Conservation (phyloP, 176 grass and related monocot genomes). For the Cenchrus americanus region DNA sequence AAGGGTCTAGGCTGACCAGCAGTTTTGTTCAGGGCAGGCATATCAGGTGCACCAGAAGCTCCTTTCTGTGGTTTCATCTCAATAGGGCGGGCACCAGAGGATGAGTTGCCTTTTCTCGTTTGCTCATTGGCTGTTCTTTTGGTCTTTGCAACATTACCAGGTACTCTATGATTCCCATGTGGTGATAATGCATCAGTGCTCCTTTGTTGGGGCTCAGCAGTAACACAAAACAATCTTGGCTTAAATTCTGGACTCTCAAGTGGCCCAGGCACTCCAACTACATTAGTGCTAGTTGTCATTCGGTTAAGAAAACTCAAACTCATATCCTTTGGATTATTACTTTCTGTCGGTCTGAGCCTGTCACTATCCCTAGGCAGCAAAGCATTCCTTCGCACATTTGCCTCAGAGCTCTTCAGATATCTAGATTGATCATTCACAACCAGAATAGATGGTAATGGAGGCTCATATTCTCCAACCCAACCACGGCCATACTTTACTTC, state of each 20-base stretch:
- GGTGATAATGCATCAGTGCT: conserved; percentile 40
- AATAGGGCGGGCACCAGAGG: conserved; percentile 40
- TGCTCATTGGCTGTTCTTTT: conserved; percentile 49
- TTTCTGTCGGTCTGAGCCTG: conserved; percentile 45
- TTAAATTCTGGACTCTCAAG: conserved; percentile 59
- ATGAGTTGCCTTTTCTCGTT: conserved; percentile 47
- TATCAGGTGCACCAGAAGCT: conserved; percentile 36
- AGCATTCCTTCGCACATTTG: conserved; percentile 45
- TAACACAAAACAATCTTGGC: conserved; percentile 58
- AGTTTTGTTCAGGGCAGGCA: conserved; percentile 45
- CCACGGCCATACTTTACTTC: conserved; percentile 88
- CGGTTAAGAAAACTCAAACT: conserved; percentile 46
- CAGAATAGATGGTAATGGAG: conserved; percentile 62
- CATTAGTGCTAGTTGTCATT: conserved; percentile 32
- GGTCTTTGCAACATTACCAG: conserved; percentile 50
- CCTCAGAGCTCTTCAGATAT: conserved; percentile 37
- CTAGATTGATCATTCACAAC: conserved; percentile 51
- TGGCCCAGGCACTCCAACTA: conserved; percentile 58
- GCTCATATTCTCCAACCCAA: conserved; percentile 92
- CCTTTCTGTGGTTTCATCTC: conserved; percentile 53
- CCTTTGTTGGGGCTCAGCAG: conserved; percentile 46
- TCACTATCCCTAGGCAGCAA: conserved; percentile 40
- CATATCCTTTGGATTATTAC: conserved; percentile 48
- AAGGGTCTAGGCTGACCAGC: conserved; percentile 48
- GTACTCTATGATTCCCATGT: conserved; percentile 48